A percentile compares a stretch with the other conserved stretches of the same genome.
phyloP scores from a whole-genome alignment of 495 filamentous ascomycete species.

The Neurospora africana region DNA sequence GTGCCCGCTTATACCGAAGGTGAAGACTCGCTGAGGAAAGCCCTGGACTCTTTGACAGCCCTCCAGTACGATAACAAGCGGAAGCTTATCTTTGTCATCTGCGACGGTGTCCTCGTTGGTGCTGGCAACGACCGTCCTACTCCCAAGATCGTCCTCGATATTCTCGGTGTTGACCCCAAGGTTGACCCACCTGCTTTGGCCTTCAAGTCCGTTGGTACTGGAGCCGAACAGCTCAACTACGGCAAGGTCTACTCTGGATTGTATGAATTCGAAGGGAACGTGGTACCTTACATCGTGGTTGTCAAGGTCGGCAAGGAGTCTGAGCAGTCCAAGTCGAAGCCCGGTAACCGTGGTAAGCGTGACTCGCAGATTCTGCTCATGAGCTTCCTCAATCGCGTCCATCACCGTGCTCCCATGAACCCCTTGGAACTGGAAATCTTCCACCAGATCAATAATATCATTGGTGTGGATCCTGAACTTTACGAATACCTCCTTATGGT shows the following conservation, averaged over 20 bases:
- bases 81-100: conserved; percentile 87
- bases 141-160: conserved; percentile 93
- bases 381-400: conserved; percentile 93
- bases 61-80: conserved; percentile 96
- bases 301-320: conserved; percentile 97
- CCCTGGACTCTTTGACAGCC: conserved; percentile 86
- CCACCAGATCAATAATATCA: conserved; percentile 98
- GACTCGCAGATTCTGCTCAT: conserved; percentile 81
- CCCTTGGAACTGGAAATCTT: conserved; percentile 96
- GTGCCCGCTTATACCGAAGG: conserved; percentile 97
- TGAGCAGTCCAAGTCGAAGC: conserved; percentile 82
- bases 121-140: conserved; percentile 94
- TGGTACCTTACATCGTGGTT: conserved; percentile 90
- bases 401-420: conserved; percentile 86
- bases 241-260: conserved; percentile 97
- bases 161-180: conserved; percentile 93
- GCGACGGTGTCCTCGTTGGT: conserved; percentile 93
- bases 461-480: conserved; percentile 91
- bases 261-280: conserved; percentile 95
- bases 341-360: conserved; percentile 95
- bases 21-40: conserved; percentile 85
- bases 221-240: conserved; percentile 91
- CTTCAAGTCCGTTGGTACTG: conserved; percentile 82
- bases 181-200: conserved; percentile 88
- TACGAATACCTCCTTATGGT: conserved; percentile 98